Evolutionary conservation across 352 stramenopile genomes (phyloP).

Genomic region (Phytophthora megakarya): DNA sequence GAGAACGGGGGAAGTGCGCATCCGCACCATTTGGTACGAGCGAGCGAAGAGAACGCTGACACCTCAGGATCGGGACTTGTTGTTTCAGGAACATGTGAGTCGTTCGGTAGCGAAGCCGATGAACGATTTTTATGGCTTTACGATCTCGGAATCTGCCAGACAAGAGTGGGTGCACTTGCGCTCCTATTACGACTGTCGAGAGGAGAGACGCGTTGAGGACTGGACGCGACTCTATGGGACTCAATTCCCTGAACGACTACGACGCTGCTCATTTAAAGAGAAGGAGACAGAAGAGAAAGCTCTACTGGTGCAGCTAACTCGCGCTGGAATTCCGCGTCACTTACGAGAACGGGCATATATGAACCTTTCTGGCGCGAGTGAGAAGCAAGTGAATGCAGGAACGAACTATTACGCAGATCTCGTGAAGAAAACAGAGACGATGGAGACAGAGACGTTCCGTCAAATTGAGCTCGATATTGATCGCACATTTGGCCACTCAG

Average conservation of each 20-base stretch:
- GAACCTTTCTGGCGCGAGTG: conserved; percentile 59
- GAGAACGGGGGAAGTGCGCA: conserved; percentile 62
- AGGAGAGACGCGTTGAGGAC: conserved; percentile 65
- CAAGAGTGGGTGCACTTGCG: conserved; percentile 65
- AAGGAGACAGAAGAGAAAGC: conserved; percentile 39
- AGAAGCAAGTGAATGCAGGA: conserved; percentile 60
- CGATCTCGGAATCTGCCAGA: conserved; percentile 44
- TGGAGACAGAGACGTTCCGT: conserved; percentile 66
- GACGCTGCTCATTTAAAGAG: conserved; percentile 36
- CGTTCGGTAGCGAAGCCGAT: conserved; percentile 27
- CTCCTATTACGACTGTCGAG: conserved; percentile 77
- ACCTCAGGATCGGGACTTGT: conserved; percentile 32
- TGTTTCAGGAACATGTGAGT: conserved; percentile 52
- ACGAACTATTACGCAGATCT: conserved; percentile 58
- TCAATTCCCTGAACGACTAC: conserved; percentile 46
- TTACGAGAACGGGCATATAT: conserved; percentile 77
- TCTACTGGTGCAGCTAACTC: conserved; percentile 44
- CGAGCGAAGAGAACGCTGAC: conserved; percentile 19
- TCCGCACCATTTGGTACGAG: conserved; percentile 62
- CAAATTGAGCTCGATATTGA: conserved; percentile 90
- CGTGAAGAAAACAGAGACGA: conserved; percentile 42
- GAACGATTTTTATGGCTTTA: conserved; percentile 72
- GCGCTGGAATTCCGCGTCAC: conserved; percentile 61
- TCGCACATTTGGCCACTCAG: conserved; percentile 81
- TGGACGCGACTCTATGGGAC: conserved; percentile 62